phyloP scores from a whole-genome alignment of 2,329 filamentous ascomycete species.

The Colletotrichum camelliae region DNA sequence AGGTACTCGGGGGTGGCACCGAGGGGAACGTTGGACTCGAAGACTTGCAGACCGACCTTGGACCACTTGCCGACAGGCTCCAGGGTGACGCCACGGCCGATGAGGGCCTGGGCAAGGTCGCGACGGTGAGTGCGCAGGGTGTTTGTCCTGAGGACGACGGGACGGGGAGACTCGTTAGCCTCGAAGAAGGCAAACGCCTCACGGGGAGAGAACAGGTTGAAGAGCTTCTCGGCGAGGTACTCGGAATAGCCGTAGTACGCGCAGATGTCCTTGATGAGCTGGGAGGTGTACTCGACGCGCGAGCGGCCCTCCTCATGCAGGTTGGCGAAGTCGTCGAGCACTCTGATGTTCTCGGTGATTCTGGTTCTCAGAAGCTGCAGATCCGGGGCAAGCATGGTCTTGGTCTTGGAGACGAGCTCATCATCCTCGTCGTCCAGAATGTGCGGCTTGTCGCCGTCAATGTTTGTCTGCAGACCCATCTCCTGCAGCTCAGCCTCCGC shows the following conservation, averaged over 20 bases:
- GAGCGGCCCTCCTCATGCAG: conserved; percentile 81
- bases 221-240: conserved; percentile 95
- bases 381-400: conserved; percentile 80
- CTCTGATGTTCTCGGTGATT: conserved; percentile 91
- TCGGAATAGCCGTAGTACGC: conserved; percentile 96
- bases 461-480: conserved; percentile 89
- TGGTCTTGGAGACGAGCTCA: conserved; percentile 61
- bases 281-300: conserved; percentile 84
- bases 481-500: conserved; percentile 87
- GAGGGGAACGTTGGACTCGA: conserved; percentile 83
- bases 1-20: conserved; percentile 98
- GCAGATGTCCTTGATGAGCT: conserved; percentile 90
- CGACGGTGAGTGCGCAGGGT: conserved; percentile 79
- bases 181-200: conserved; percentile 99
- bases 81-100: conserved; percentile 94
- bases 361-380: conserved; percentile 86
- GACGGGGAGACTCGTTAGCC: conserved; percentile 93
- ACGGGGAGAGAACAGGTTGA: conserved; percentile 87
- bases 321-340: conserved; percentile 87
- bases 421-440: conserved; percentile 68
- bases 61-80: conserved; percentile 99
- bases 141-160: conserved; percentile 96
- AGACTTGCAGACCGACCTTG: conserved; percentile 96
- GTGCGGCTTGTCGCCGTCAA: conserved; percentile 75
- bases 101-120: conserved; percentile 89